A percentile compares a stretch with the other conserved stretches of the same genome.
These are phyloP conservation scores for Biscogniauxia mediterranea DNA, from an alignment of 2,329 filamentous ascomycete genomes.

Conservation along the genomic window DNA sequence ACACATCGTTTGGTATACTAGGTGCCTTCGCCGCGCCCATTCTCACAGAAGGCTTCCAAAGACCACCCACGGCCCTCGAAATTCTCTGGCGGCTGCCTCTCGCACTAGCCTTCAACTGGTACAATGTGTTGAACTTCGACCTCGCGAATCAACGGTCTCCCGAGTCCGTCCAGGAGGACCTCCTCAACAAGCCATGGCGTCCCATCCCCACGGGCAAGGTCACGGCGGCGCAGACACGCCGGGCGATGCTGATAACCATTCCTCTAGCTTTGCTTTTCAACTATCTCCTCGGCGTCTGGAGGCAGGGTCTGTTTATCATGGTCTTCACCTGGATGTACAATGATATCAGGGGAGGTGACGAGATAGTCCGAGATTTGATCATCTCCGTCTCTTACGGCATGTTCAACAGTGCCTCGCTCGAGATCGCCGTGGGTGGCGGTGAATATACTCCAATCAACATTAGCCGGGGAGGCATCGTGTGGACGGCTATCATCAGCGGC, in stretches of 20 bases:
- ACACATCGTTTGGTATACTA: slow-evolving; percentile 33
- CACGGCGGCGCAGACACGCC: slow-evolving; percentile 20
- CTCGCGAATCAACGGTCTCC: slow-evolving; percentile 29
- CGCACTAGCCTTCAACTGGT: slow-evolving; percentile 1
- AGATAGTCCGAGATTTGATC: slow-evolving; percentile 10
- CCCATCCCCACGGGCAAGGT: slow-evolving; percentile 23
- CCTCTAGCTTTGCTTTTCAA: slow-evolving; percentile 10
- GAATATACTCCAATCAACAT: slow-evolving; percentile 2
- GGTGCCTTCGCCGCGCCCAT: slow-evolving; percentile 23
- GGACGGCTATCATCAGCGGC: slow-evolving; percentile 11
- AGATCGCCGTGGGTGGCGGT: slow-evolving; percentile 5
- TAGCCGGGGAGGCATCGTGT: slow-evolving; percentile 3
- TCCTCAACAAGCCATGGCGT: slow-evolving; percentile 34
- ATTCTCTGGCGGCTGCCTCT: neutral
- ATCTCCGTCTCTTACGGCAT: slow-evolving; percentile 13
- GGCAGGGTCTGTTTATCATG: slow-evolving; percentile 9
- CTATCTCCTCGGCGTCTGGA: slow-evolving; percentile 7
- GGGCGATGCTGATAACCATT: slow-evolving; percentile 19
- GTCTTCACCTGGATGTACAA: slow-evolving; percentile 20
- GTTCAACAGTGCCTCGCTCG: slow-evolving; percentile 11
- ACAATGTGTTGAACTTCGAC: slow-evolving; percentile 2
- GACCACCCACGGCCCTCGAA: slow-evolving; percentile 5
- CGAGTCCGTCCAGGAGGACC: slow-evolving; percentile 27
- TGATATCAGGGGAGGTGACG: slow-evolving; percentile 17
- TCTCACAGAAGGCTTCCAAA: neutral